Percentiles rank a stretch among this genome's conserved stretches.
Conservation (phyloP, 176 grass and related monocot species). For the Coix lacrymajobi region DNA sequence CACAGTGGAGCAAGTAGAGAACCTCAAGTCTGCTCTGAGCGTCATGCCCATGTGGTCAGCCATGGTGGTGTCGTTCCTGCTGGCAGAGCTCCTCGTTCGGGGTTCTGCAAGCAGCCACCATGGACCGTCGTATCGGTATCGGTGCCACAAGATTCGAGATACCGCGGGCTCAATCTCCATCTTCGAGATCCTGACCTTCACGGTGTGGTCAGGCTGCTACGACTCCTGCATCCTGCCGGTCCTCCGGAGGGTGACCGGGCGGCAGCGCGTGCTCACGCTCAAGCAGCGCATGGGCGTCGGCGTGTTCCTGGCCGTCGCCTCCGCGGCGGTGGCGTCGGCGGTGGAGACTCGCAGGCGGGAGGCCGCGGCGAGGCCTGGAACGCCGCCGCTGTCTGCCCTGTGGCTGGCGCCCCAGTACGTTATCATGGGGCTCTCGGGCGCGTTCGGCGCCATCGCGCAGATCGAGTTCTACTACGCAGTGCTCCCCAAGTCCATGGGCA, state of each 20-base stretch:
- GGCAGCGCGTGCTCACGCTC: slow-evolving; percentile 25
- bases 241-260: slow-evolving; percentile 6
- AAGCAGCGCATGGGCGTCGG: slow-evolving; percentile 45
- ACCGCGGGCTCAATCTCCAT: slow-evolving; percentile 37
- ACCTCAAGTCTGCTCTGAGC: slow-evolving; percentile 30
- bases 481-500: slow-evolving; percentile 35
- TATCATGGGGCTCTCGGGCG: slow-evolving; percentile 21
- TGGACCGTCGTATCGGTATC: slow-evolving; percentile 38
- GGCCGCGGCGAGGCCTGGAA: neutral
- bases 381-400: slow-evolving; percentile 16
- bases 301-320: neutral
- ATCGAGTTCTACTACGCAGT: slow-evolving; percentile 50
- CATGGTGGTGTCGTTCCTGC: slow-evolving; percentile 22
- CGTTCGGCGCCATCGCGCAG: slow-evolving; percentile 21
- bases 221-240: slow-evolving; percentile 13
- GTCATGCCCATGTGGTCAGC: slow-evolving; percentile 51
- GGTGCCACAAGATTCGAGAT: neutral
- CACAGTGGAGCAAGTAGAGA: slow-evolving; percentile 42
- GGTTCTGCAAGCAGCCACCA: slow-evolving; percentile 32
- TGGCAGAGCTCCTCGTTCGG: slow-evolving; percentile 28
- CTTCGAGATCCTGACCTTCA: slow-evolving; percentile 27
- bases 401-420: slow-evolving; percentile 39
- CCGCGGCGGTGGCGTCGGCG: neutral
- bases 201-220: slow-evolving; percentile 34
- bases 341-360: slow-evolving; percentile 21